These are phyloP conservation scores for Pseudoperonospora humuli DNA, from an alignment of 352 stramenopile species.

Conservation along the genomic window DNA sequence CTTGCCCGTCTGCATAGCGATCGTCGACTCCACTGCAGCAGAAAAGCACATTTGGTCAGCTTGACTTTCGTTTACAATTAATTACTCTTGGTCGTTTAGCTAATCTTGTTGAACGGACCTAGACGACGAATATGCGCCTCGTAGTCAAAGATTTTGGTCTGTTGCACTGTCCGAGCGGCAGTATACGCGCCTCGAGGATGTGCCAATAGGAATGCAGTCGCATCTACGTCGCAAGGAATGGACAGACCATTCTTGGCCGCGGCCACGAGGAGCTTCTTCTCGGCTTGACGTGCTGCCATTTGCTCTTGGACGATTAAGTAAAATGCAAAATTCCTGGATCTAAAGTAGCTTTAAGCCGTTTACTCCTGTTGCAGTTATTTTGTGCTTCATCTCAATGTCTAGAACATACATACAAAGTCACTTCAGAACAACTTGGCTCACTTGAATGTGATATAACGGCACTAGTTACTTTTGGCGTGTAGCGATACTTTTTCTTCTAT, in stretches of 20 bases:
- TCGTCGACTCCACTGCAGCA: conserved; percentile 62
- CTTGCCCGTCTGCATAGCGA: conserved; percentile 42
- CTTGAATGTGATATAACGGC: too few species aligned
- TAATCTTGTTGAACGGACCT: conserved; percentile 30
- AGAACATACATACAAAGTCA: too few species aligned
- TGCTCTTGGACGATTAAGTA: too few species aligned
- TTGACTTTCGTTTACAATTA: neutral
- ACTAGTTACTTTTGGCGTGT: too few species aligned
- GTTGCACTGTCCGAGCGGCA: conserved; percentile 55
- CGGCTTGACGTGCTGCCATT: conserved; percentile 9
- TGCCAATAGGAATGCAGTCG: conserved; percentile 55
- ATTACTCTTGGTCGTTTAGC: neutral
- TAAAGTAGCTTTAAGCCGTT: too few species aligned
- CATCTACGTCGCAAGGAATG: conserved; percentile 53
- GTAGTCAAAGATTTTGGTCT: conserved; percentile 73
- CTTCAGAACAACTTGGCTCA: too few species aligned
- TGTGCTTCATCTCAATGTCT: too few species aligned
- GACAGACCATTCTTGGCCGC: conserved; percentile 70
- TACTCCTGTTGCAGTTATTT: too few species aligned
- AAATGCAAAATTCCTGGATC: too few species aligned
- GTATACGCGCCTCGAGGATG: conserved; percentile 70
- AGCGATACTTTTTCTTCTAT: too few species aligned
- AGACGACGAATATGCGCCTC: conserved; percentile 71
- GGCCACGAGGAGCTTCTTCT: conserved; percentile 33
- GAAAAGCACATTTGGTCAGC: conserved; percentile 1